Conservation (phyloP, 345 rosid genomes). For the Citrus sinensis region DNA sequence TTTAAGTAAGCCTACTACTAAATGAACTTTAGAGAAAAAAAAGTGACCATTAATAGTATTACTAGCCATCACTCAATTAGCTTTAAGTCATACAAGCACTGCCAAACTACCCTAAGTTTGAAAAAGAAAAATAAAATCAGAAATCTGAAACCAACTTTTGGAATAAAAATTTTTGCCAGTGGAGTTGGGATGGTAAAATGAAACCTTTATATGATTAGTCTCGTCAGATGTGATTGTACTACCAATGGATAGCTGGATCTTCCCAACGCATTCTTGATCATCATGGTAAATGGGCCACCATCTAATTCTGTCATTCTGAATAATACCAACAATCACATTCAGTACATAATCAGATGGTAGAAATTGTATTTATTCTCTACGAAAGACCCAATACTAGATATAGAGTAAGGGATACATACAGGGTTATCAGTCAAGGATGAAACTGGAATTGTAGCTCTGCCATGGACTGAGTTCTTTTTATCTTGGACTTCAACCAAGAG, state of each 20-base stretch:
- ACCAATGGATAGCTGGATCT: slow-evolving; percentile 80
- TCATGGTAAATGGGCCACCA: slow-evolving; percentile 94
- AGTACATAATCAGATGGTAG: background rate
- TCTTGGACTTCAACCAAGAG: slow-evolving; percentile 83
- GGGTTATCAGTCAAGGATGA: slow-evolving; percentile 67
- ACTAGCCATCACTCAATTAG: background rate
- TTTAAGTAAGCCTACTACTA: background rate
- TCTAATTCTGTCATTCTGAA: slow-evolving; percentile 72
- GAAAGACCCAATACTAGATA: slow-evolving; percentile 14
- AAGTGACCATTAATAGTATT: background rate
- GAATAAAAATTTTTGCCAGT: slow-evolving; percentile 1
- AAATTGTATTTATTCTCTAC: background rate
- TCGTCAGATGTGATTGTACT: slow-evolving; percentile 64
- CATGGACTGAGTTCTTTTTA: slow-evolving; percentile 61
- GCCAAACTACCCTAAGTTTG: background rate
- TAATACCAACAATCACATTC: slow-evolving; percentile 15
- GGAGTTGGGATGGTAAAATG: slow-evolving; percentile 6
- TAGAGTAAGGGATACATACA: slow-evolving; percentile 40
- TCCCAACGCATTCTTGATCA: slow-evolving; percentile 95
- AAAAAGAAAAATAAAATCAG: background rate
- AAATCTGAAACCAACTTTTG: background rate
- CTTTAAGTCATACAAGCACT: no score
- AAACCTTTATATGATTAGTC: slow-evolving; percentile 74
- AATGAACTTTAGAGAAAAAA: background rate
- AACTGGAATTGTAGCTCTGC: slow-evolving; percentile 65